Conservation (phyloP, 2,329 filamentous ascomycete genomes). For the Emmonsiellopsis sp. region DNA sequence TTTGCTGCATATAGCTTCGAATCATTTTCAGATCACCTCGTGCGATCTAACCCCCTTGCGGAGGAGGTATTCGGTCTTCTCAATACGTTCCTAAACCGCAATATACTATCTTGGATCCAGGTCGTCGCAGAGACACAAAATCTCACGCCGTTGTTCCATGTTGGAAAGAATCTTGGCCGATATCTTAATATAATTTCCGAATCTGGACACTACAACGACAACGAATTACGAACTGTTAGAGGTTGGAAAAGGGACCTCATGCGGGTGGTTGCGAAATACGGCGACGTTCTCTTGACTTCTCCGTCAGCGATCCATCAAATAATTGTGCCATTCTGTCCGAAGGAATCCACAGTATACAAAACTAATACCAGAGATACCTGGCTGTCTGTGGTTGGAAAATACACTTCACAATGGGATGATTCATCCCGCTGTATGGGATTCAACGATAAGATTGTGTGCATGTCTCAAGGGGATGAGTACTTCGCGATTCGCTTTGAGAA, state of each 20-base stretch:
- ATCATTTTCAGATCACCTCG: constrained; percentile 29
- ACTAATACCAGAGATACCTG: constrained; percentile 5
- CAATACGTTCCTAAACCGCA: constrained; percentile 22
- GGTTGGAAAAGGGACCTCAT: constrained; percentile 24
- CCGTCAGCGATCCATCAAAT: constrained; percentile 24
- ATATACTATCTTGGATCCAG: constrained; percentile 33
- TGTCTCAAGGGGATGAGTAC: too few relatives aligned
- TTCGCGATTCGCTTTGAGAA: too few relatives aligned
- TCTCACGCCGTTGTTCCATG: constrained; percentile 8
- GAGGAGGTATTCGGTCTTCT: constrained; percentile 18
- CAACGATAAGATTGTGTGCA: too few relatives aligned
- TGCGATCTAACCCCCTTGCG: constrained; percentile 15
- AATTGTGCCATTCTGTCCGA: constrained; percentile 26
- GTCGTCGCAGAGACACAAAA: constrained; percentile 7
- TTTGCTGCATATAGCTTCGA: constrained; percentile 23
- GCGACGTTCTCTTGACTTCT: constrained; percentile 17
- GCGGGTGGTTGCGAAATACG: constrained; percentile 24
- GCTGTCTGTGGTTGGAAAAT: not conserved
- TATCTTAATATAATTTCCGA: constrained; percentile 10
- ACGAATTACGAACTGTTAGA: constrained; percentile 13
- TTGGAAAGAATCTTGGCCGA: constrained; percentile 9
- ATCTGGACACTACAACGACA: constrained; percentile 12
- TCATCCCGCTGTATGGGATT: too few relatives aligned
- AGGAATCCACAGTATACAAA: constrained; percentile 17
- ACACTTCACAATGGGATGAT: too few relatives aligned